Conservation (phyloP, 768 basidiomycete species). For the Aureoboletus auriporus region DNA sequence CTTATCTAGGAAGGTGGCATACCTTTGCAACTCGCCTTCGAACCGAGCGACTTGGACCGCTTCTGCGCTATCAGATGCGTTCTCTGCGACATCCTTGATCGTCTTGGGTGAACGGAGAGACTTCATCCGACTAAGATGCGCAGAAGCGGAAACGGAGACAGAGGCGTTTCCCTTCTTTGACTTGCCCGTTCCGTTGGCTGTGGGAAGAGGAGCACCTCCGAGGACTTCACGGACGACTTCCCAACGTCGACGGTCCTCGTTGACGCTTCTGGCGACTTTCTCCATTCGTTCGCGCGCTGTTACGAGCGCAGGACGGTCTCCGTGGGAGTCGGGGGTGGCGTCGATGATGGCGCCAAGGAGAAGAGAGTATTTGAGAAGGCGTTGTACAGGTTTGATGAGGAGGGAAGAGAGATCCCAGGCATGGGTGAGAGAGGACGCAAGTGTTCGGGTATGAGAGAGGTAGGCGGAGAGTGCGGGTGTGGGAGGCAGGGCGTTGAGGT, state of each 20-base stretch:
- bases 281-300: slow-evolving; percentile 48
- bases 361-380: slow-evolving; percentile 90
- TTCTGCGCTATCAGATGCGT: slow-evolving; percentile 34
- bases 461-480: slow-evolving; percentile 55
- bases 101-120: slow-evolving; percentile 36
- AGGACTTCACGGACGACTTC: slow-evolving; percentile 81
- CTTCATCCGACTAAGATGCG: slow-evolving; percentile 62
- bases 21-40: slow-evolving; percentile 53
- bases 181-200: slow-evolving; percentile 37
- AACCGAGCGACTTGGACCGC: slow-evolving; percentile 50
- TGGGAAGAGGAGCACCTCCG: slow-evolving; percentile 33
- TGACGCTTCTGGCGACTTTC: slow-evolving; percentile 69
- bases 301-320: slow-evolving; percentile 46
- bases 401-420: slow-evolving; percentile 93
- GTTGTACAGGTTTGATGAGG: slow-evolving; percentile 96
- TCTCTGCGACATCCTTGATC: slow-evolving; percentile 27
- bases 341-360: slow-evolving; percentile 74
- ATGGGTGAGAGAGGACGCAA: slow-evolving; percentile 71
- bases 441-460: slow-evolving; percentile 57
- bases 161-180: slow-evolving; percentile 35
- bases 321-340: slow-evolving; percentile 65
- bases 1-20: slow-evolving; percentile 54
- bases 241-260: slow-evolving; percentile 69
- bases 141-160: slow-evolving; percentile 44
- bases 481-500: slow-evolving; percentile 47